Evolutionary conservation across 352 stramenopile species (phyloP).

Genomic region (Blastocystis sp.): DNA sequence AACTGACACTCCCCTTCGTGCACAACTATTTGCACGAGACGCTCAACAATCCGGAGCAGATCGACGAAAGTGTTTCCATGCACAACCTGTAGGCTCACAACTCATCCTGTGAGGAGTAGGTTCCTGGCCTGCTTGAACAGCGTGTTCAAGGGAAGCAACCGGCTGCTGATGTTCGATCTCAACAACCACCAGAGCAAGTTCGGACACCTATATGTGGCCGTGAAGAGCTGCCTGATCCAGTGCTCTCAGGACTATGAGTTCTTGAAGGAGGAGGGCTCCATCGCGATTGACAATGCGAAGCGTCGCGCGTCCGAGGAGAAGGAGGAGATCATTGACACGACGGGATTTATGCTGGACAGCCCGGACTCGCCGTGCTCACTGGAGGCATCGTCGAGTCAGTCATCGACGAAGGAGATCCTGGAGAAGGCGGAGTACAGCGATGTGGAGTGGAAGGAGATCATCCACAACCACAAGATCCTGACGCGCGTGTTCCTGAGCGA

Average conservation of each 20-base stretch:
- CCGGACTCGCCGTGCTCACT: not conserved
- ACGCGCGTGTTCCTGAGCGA: slow-evolving; percentile 54
- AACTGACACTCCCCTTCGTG: slow-evolving; percentile 25
- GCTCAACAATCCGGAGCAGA: not conserved
- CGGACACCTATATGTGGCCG: slow-evolving; percentile 1
- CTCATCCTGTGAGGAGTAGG: not conserved
- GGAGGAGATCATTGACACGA: not conserved
- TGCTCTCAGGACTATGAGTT: not conserved
- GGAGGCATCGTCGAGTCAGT: not conserved
- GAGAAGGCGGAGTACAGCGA: not conserved
- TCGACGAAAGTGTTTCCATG: slow-evolving; percentile 12
- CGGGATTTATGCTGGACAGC: not conserved
- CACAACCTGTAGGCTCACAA: not conserved
- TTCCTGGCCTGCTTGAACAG: slow-evolving; percentile 46
- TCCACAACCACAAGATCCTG: slow-evolving; percentile 12
- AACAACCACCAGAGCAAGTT: slow-evolving; percentile 66
- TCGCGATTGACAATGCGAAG: not conserved
- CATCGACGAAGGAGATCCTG: not conserved
- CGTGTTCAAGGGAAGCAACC: slow-evolving; percentile 56
- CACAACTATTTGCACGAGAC: slow-evolving; percentile 12
- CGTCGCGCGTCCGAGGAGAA: not conserved
- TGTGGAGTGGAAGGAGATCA: not conserved
- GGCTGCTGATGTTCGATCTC: slow-evolving; percentile 57
- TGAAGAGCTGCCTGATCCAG: slow-evolving; percentile 10
- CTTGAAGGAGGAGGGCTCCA: not conserved